Percentiles rank a stretch among this genome's conserved stretches.
Evolutionary conservation across 2,329 filamentous ascomycete genomes (phyloP).

Genomic region (Trematosphaeria pertusa): DNA sequence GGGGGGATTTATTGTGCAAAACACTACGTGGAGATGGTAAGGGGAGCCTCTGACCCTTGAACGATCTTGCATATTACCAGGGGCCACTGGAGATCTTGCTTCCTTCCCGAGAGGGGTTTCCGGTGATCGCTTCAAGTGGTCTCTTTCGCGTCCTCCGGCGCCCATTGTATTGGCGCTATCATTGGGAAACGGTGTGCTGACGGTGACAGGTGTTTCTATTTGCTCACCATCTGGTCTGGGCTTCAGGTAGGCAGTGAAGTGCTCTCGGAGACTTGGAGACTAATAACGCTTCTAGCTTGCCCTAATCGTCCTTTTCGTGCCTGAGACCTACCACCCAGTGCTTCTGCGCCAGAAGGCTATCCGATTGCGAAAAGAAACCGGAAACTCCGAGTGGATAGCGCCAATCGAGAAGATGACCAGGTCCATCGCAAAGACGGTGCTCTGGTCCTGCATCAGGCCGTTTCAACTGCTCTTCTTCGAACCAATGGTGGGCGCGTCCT

Average conservation of each 20-base stretch:
- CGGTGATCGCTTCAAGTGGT: too few species aligned
- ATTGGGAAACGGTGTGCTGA: constrained; percentile 31
- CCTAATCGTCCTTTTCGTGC: constrained; percentile 74
- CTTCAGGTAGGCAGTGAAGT: constrained; percentile 40
- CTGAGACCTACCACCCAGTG: constrained; percentile 83
- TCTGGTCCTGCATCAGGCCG: constrained; percentile 66
- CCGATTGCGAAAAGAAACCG: constrained; percentile 73
- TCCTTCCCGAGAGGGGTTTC: too few species aligned
- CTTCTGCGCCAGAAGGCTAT: constrained; percentile 76
- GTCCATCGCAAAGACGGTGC: constrained; percentile 65
- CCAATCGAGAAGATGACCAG: constrained; percentile 76
- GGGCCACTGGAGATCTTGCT: constrained; percentile 10
- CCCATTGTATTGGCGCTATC: too few species aligned
- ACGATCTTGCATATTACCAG: neutral
- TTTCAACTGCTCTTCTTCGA: constrained; percentile 81
- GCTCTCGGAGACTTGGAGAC: constrained; percentile 12
- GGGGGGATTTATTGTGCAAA: constrained; percentile 84
- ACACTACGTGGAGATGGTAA: constrained; percentile 66
- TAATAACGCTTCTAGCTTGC: constrained; percentile 58
- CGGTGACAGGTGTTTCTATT: constrained; percentile 63
- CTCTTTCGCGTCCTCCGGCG: too few species aligned
- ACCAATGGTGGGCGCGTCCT: constrained; percentile 69
- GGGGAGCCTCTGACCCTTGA: constrained; percentile 10
- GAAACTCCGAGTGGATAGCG: constrained; percentile 77
- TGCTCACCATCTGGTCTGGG: constrained; percentile 82